Evolutionary conservation across 2,329 filamentous ascomycete species (phyloP).

Genomic region (Akanthomyces muscarius): DNA sequence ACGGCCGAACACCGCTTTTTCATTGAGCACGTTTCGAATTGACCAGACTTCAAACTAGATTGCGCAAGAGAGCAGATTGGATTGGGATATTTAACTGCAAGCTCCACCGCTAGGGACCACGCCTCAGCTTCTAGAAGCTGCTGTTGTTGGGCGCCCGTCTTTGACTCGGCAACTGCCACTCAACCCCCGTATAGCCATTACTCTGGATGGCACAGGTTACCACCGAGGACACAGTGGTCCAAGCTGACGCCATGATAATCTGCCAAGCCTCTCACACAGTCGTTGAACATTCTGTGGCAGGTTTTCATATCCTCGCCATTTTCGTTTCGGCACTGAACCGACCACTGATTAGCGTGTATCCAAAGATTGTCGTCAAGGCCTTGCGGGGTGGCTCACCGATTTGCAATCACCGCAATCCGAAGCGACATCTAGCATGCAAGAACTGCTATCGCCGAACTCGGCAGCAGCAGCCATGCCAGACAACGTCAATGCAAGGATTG

Average conservation of each 20-base stretch:
- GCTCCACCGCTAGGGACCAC: too few relatives aligned
- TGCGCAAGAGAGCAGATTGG: too few relatives aligned
- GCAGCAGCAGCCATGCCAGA: neutral
- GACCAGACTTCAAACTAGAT: too few relatives aligned
- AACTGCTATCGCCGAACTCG: neutral
- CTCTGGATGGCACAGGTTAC: neutral
- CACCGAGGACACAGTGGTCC: neutral
- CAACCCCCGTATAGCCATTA: neutral
- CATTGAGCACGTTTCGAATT: too few relatives aligned
- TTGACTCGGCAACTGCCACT: too few relatives aligned
- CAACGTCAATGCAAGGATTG: neutral
- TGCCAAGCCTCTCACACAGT: neutral
- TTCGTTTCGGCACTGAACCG: neutral
- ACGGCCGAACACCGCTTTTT: too few relatives aligned
- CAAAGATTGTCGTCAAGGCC: neutral
- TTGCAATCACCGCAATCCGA: neutral
- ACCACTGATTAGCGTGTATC: neutral
- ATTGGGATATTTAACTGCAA: too few relatives aligned
- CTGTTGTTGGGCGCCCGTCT: too few relatives aligned
- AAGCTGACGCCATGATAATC: neutral
- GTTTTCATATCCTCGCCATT: neutral
- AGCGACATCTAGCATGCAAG: neutral
- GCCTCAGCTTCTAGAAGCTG: too few relatives aligned
- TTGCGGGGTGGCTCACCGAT: neutral
- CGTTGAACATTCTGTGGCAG: neutral